A percentile compares a stretch with the other conserved stretches of the same genome.
phyloP scores from a whole-genome alignment of 2,329 filamentous ascomycete genomes.

The Clarireedia sp. region DNA sequence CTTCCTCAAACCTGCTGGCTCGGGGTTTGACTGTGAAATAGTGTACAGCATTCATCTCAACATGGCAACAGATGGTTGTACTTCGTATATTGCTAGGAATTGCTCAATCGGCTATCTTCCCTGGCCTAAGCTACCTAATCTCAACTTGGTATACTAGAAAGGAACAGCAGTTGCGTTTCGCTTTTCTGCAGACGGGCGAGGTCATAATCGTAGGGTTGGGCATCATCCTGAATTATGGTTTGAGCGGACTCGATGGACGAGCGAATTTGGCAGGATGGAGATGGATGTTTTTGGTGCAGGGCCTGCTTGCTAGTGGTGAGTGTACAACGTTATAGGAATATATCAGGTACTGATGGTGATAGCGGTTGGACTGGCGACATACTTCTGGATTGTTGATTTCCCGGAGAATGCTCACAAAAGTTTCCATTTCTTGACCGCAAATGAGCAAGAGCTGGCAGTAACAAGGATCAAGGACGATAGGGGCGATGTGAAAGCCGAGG shows the following conservation, averaged over 20 bases:
- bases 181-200: constrained; percentile 59
- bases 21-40: not conserved
- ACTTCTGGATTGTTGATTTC: constrained; percentile 57
- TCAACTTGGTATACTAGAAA: constrained; percentile 28
- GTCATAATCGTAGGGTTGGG: constrained; percentile 46
- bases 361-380: constrained; percentile 42
- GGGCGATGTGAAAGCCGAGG: constrained; percentile 41
- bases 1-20: too few relatives aligned
- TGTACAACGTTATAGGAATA: not conserved
- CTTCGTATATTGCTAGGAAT: constrained; percentile 59
- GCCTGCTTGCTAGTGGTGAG: constrained; percentile 41
- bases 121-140: constrained; percentile 44
- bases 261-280: constrained; percentile 51
- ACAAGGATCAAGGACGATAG: constrained; percentile 49
- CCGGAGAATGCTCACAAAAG: constrained; percentile 48
- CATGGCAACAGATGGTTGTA: constrained; percentile 63
- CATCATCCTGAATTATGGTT: constrained; percentile 46
- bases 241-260: constrained; percentile 54
- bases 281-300: constrained; percentile 54
- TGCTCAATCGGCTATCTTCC: constrained; percentile 48
- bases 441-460: constrained; percentile 40
- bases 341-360: constrained; percentile 15
- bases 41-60: constrained; percentile 59
- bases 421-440: constrained; percentile 47
- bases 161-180: constrained; percentile 43